Evolutionary conservation across 2,329 filamentous ascomycete species (phyloP), one percentile per base, ranked within the genome.

Genomic region (Trichoderma breve): DNA sequence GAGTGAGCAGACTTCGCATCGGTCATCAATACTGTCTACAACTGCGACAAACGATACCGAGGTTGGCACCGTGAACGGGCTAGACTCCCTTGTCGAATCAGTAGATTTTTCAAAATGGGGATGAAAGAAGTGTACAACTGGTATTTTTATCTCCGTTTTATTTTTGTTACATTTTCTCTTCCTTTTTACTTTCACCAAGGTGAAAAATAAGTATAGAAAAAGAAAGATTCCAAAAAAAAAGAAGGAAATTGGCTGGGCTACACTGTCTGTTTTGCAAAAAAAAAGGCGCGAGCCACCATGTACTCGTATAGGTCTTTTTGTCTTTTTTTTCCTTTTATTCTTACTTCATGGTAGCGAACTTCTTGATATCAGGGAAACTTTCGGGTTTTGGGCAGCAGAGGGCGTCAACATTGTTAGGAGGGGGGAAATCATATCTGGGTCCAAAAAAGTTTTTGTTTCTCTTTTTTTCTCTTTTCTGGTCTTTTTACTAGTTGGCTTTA

Each of bases 41-140:
- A 84, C 84, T 2, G 85, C 86, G 12, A 86, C 86, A 6, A 86
- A 86, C 70, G 87, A 88, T 71, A 87, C 87, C 1, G 89, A 90
- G 77, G 79, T 84, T 30, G 81, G 78, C 3, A 75, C 78, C n/a
- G 32, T 71, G 14, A 79, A 76, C 39, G 76, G 76, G 9, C 72
- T 76, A 3, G 80, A 81, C 71, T 76, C 79, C 3, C 74, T 81
- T 28, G 76, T 81, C 14, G 81, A 83, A 61, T 81, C 81, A 57
- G 79, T 82, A 18, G 82, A 82, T 72, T 83, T 82, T 69, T 82
- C 82, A 15, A 81, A 81, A 73, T 82, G 81, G 82, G 80, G 79
- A 24, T 82, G 72, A 78, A 72, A 14, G 28, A 18, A 24, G 2
- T 39, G 58, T 69, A 69, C 26, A 47, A 12, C 14, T 47, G 53